Percentiles rank a stretch among this genome's conserved stretches.
These are phyloP conservation scores for Davidsoniella neocaledoniae DNA, from an alignment of 2,329 filamentous ascomycete species.

Conservation along the genomic window DNA sequence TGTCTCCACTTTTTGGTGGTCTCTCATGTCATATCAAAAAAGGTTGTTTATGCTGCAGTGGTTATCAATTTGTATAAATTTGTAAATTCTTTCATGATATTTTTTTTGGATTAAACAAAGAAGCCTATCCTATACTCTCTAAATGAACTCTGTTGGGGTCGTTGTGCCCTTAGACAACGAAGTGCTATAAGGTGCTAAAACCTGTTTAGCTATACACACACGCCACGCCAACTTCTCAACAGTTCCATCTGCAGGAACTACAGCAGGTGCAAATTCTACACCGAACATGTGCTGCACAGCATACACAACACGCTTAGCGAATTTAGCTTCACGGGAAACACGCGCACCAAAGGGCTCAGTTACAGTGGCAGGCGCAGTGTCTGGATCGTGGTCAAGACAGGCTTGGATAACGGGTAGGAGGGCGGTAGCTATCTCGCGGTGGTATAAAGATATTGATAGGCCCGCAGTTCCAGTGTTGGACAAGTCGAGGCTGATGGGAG, in stretches of 20 bases:
- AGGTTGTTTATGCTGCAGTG: no score
- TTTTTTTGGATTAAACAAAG: not conserved
- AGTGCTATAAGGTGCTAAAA: conserved; percentile 68
- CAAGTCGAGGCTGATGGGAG: not conserved
- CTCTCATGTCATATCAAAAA: not conserved
- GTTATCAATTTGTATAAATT: not conserved
- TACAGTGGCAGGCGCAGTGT: conserved; percentile 66
- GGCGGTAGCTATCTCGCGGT: conserved; percentile 55
- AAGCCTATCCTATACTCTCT: no score
- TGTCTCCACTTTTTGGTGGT: conserved; percentile 8
- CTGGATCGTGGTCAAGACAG: conserved; percentile 80
- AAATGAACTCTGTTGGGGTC: conserved; percentile 28
- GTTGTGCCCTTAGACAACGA: conserved; percentile 44
- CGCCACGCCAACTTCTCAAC: conserved; percentile 85
- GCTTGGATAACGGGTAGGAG: conserved; percentile 74
- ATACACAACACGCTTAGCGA: conserved; percentile 77
- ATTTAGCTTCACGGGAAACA: conserved; percentile 77
- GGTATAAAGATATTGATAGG: conserved; percentile 39
- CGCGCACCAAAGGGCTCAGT: conserved; percentile 74
- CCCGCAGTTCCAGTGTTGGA: not conserved
- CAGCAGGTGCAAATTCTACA: conserved; percentile 83
- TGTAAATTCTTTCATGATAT: not conserved
- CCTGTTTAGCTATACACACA: conserved; percentile 89
- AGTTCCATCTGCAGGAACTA: conserved; percentile 82
- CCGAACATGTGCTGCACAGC: conserved; percentile 95